phyloP scores from a whole-genome alignment of 805 yeast genomes.

The Pichia thaimueangensis region DNA sequence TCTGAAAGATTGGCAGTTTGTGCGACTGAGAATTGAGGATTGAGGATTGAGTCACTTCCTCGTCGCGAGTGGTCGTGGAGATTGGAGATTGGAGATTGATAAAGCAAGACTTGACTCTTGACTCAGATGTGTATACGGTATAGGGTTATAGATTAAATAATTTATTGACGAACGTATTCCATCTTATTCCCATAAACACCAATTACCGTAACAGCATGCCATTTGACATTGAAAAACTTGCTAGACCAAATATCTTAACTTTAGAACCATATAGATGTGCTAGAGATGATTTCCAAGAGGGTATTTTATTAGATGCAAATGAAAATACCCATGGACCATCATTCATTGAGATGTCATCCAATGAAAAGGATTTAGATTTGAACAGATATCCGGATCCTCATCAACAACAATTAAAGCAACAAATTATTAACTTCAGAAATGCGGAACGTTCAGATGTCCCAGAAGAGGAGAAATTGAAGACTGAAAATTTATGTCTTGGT shows the following conservation, averaged over 20 bases:
- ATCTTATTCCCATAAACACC: no score
- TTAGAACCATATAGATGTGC: conserved; percentile 95
- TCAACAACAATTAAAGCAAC: conserved; percentile 67
- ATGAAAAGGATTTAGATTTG: conserved; percentile 50
- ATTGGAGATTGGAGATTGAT: no score
- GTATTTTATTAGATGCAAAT: conserved; percentile 88
- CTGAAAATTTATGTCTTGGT: conserved; percentile 80
- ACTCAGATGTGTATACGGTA: no score
- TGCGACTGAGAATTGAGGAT: no score
- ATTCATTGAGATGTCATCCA: conserved; percentile 35
- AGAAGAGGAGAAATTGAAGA: conserved; percentile 20
- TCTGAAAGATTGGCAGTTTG: no score
- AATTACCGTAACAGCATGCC: conserved; percentile 27
- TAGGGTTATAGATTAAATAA: no score
- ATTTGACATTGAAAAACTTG: conserved; percentile 50
- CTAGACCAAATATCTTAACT: conserved; percentile 77
- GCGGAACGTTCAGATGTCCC: conserved; percentile 25
- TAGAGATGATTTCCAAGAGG: conserved; percentile 87
- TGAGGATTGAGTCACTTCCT: no score
- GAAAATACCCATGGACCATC: conserved; percentile 94
- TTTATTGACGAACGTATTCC: no score
- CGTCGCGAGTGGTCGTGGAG: no score
- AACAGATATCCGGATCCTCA: conserved; percentile 98
- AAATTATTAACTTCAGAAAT: conserved; percentile 68
- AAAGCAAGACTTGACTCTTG: no score